Base-by-base conservation (phyloP, 2,329 filamentous ascomycete genomes). In the Penicillium verrucosum region DNA sequence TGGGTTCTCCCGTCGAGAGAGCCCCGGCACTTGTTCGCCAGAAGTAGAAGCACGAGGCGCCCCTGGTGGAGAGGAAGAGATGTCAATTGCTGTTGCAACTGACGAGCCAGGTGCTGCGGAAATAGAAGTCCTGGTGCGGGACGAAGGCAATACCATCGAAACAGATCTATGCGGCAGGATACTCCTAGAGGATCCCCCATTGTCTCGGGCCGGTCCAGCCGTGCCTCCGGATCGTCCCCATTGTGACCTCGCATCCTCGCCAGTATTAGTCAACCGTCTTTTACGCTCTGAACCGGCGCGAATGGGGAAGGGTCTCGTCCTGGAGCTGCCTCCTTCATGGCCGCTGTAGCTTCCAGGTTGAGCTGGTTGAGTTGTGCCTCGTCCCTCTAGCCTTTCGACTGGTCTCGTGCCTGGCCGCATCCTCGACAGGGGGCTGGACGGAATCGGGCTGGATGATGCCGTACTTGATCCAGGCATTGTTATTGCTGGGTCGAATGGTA, bases 211-310 rank as follows among this genome's bases (percentile, higher is more conserved):
- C 42, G 53, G 40, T 44, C 49, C 43, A 25, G 54, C 51, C 18
- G 49, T 48, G n/a, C 51, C 54, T 4, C 46, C 56, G 40, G 44
- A 44, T 34, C 12, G 29, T n/a, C 11, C 36, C 45, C 25, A 38
- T 40, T 46, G 54, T n/a, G 10, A 11, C 36, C 60, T 45, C 27
- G 46, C 59, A 50, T 72, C 71, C 50, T 75, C 68, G 18, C 68
- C 62, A 29, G 70, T 58, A 50, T 70, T 72, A n/a, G 73, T 73
- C 51, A 78, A 61, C 58, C 76, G 73, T 58, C 76, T 72, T 64
- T 78, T 78, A 44, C 76, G 71, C 56, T 78, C 75, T n/a, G 48
- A 46, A 8, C 54, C 48, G 16, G 42, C 16, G 14, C 14, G 34
- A 40, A 29, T 16, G 2, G 48, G 27, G 14, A 46, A 52, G 1